These are phyloP conservation scores for Acacia melanoxylon DNA, from an alignment of 306 rosid genomes.

Conservation along the genomic window DNA sequence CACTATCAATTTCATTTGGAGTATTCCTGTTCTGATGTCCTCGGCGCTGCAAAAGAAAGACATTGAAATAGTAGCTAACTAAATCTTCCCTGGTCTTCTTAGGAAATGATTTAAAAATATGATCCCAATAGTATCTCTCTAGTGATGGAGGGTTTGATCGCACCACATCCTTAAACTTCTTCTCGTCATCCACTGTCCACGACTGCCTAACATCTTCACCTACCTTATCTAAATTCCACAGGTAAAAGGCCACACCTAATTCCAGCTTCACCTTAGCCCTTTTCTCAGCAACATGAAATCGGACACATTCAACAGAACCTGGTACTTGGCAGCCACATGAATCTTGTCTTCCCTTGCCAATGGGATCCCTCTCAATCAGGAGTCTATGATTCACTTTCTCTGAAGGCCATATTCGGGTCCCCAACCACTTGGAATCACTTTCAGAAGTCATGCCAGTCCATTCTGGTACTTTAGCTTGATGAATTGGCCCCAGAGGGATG, in stretches of 20 bases:
- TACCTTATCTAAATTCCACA: constrained; percentile 56
- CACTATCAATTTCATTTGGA: constrained; percentile 63
- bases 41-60: constrained; percentile 71
- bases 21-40: constrained; percentile 75
- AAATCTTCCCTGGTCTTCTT: constrained; percentile 64
- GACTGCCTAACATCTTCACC: constrained; percentile 64
- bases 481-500: constrained; percentile 44
- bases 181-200: constrained; percentile 69
- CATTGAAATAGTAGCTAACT: constrained; percentile 88
- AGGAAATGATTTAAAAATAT: constrained; percentile 49
- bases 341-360: constrained; percentile 84
- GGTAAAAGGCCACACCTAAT: constrained; percentile 61
- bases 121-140: constrained; percentile 53
- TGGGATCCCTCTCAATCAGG: constrained; percentile 71
- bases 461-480: constrained; percentile 67
- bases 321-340: constrained; percentile 62
- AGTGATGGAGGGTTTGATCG: constrained; percentile 43
- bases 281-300: constrained; percentile 73
- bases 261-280: constrained; percentile 58
- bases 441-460: constrained; percentile 56
- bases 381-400: constrained; percentile 33
- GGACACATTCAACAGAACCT: constrained; percentile 66
- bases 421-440: constrained; percentile 78
- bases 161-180: constrained; percentile 50
- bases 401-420: constrained; percentile 69